Percentiles rank a stretch among this genome's conserved stretches.
These are phyloP conservation scores for Pestalotiopsis fici DNA, from an alignment of 2,329 filamentous ascomycete genomes.

Conservation along the genomic window DNA sequence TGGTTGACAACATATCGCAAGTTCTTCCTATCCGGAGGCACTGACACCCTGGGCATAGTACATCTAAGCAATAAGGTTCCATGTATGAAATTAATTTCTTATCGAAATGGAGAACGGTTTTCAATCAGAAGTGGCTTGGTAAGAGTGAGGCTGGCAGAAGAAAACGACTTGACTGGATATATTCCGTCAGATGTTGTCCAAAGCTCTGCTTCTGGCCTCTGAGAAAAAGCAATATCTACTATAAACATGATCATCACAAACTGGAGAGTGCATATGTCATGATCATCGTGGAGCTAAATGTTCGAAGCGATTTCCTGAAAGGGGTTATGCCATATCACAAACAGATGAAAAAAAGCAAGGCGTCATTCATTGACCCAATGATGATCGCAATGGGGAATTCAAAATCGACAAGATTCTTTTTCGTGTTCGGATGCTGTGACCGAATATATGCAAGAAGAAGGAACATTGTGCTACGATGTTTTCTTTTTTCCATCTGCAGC, in stretches of 20 bases:
- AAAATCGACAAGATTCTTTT: neutral
- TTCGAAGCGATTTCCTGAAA: neutral
- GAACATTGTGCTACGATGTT: neutral
- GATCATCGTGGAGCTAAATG: neutral
- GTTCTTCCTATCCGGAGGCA: too few relatives aligned
- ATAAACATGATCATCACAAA: neutral
- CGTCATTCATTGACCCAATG: neutral
- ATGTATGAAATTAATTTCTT: too few relatives aligned
- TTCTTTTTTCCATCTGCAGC: neutral
- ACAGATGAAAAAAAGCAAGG: neutral
- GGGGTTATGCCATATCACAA: neutral
- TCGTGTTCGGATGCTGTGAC: neutral
- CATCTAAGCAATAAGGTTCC: too few relatives aligned
- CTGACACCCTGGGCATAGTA: too few relatives aligned
- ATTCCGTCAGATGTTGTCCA: too few relatives aligned
- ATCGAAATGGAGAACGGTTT: too few relatives aligned
- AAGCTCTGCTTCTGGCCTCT: too few relatives aligned
- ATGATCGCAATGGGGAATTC: neutral
- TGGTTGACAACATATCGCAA: too few relatives aligned
- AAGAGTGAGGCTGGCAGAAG: too few relatives aligned
- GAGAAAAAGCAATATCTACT: neutral
- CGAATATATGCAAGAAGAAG: neutral
- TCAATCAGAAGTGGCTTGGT: too few relatives aligned
- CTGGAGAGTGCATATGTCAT: neutral
- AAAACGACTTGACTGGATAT: too few relatives aligned